Base-by-base conservation (phyloP, 2,329 filamentous ascomycete species). In the Cladosporium cucumerinum region DNA sequence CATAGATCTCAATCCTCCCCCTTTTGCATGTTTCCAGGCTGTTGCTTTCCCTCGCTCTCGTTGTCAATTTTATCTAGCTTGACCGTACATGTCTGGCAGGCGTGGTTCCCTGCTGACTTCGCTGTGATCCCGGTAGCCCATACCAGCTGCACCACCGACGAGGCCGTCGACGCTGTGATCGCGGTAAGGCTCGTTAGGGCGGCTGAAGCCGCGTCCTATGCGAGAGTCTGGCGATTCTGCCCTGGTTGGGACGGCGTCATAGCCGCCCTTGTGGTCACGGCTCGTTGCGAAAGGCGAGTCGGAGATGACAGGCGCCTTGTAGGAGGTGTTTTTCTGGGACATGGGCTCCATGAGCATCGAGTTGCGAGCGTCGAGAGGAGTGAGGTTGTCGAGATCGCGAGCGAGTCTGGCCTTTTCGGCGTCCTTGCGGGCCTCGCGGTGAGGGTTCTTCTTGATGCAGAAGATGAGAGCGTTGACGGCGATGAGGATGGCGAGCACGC, bases 401-500 rank as follows among this genome's bases (percentile, higher is more conserved):
- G 87, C 85, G 68, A 87, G 78, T 82, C 94, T 92, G 78, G 61
- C 82, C 88, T 86, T 90, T 92, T 92, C 92, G 77, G 92, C 87
- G 80, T 94, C 91, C 85, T 96, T 96, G 79, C 92, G 89, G 73
- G 89, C 88, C 84, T 89, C 89, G 69, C 90, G 88, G 78, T 98
- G 94, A 4, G 94, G 93, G 80, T 98, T 98, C 80, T 93, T 86
- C 76, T 90, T 90, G 84, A 87, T 88, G 79, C 89, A 93, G 61
- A 88, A 85, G 71, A 92, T 90, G 74, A 97, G 87, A 55, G 92
- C 92, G 74, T 98, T 98, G 81, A 93, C 91, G 12, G 86, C 85
- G 71, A 99, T 96, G 32, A 98, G 83, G 60, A 98, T 90, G 3
- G 92, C 93, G 64, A 99, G 83, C 26, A 92, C 78, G 67, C 86